Base-by-base conservation (phyloP, 345 rosid genomes). In the Acer negundo region DNA sequence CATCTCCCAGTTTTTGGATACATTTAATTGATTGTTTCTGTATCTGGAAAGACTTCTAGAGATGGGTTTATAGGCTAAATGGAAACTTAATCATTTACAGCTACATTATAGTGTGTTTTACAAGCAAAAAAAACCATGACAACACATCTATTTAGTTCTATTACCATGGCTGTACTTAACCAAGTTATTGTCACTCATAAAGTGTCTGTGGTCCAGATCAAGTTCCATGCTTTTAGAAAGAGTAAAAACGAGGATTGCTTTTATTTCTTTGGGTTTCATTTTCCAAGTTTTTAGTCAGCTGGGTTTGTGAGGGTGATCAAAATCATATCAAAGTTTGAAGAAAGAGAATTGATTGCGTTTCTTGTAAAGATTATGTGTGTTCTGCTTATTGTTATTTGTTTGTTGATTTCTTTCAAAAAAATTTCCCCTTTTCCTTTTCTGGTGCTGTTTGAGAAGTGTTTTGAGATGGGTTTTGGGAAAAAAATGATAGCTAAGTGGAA, bases 401-500 rank as follows among this genome's bases (percentile, higher is more conserved):
- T 75, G 73, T 64, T 46, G 31, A 2, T n/a, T 26, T 69, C 55
- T 42, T 7, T 74, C 0, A 15, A 42, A 62, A 61, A 42, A 38
- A 49, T 10, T 16, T 22, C 16, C 16, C 56, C 46, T 51, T 42
- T 31, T 44, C 51, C 19, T 16, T 71, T 63, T 20, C 42, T 76
- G n/a, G 49, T 71, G 42, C 55, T 17, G 38, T 66, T 31, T 67
- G 79, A 66, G 70, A 73, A 56, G 44, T 61, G 35, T 75, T 79
- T 73, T 63, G 78, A 53, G n/a, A 78, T 82, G 84, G 79, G 80
- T 61, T 79, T 80, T 63, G 75, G 80, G 78, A 63, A 82, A 82
- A 62, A 63, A 76, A 78, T 79, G 69, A 70, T 85, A 74, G 80
- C 78, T 23, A 75, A 47, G 67, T 83, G 85, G 77, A 81, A 74